phyloP scores from a whole-genome alignment of 2,329 filamentous ascomycete genomes.

The Beauveria medogensis region DNA sequence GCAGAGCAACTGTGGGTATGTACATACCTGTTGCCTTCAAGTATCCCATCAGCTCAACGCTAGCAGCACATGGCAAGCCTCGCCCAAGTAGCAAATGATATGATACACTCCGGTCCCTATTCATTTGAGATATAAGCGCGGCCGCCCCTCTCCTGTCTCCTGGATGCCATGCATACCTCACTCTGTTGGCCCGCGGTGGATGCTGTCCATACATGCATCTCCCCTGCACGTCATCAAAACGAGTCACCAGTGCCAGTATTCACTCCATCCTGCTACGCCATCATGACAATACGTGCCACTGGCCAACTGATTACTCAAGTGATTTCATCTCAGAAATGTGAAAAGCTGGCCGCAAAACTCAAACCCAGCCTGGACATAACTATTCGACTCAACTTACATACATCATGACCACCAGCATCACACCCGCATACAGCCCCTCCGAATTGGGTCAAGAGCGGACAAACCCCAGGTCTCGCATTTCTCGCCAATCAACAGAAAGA shows the following conservation, averaged over 20 bases:
- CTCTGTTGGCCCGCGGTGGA: background rate
- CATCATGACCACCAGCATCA: background rate
- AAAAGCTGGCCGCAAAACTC: no score
- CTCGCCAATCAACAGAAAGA: background rate
- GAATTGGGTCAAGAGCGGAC: background rate
- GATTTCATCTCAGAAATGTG: background rate
- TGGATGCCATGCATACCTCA: background rate
- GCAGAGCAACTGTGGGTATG: background rate
- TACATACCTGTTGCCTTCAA: background rate
- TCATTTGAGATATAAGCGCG: constrained; percentile 7
- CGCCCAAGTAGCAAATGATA: background rate
- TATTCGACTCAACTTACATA: background rate
- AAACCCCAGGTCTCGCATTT: background rate
- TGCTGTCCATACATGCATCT: background rate
- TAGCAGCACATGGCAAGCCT: background rate
- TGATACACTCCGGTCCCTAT: no score
- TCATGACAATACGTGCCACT: no score
- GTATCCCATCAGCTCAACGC: background rate
- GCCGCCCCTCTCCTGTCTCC: background rate
- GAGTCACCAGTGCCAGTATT: background rate
- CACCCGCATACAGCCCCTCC: background rate
- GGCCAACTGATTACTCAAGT: background rate
- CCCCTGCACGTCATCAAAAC: background rate
- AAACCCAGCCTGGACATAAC: background rate
- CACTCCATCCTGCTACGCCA: background rate